A percentile compares a stretch with the other conserved stretches of the same genome.
Evolutionary conservation across 331 rosid species (phyloP).

Genomic region (Rhamnella rubrinervis): DNA sequence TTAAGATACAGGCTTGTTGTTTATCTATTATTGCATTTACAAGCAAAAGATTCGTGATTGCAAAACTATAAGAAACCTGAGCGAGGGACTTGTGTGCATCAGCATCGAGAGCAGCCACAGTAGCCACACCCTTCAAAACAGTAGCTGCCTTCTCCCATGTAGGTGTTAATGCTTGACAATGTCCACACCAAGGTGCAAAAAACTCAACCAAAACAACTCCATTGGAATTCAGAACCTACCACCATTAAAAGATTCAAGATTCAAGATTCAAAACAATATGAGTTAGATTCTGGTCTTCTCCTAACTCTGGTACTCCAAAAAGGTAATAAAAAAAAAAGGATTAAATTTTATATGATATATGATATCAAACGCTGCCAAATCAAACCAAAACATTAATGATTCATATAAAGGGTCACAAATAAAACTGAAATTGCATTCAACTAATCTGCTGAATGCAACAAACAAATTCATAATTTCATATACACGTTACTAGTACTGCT

Average conservation of each 20-base stretch:
- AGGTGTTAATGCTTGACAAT: conserved; percentile 91
- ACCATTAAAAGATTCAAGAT: conserved; percentile 1
- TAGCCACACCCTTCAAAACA: conserved; percentile 85
- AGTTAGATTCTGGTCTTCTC: conserved; percentile 1
- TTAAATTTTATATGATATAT: neutral
- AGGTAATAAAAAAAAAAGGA: neutral
- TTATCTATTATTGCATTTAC: neutral
- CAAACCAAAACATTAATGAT: no score
- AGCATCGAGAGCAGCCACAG: conserved; percentile 95
- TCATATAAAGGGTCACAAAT: neutral
- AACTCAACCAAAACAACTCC: conserved; percentile 92
- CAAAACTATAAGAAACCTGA: conserved; percentile 54
- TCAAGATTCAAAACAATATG: conserved; percentile 3
- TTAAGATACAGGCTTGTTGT: neutral
- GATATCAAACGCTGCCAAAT: neutral
- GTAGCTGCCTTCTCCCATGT: conserved; percentile 92
- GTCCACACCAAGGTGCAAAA: conserved; percentile 99
- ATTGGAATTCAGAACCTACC: conserved; percentile 91
- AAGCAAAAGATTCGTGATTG: neutral
- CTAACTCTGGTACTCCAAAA: neutral
- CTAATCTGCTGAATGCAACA: neutral
- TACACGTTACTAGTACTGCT: no score
- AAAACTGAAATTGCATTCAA: neutral
- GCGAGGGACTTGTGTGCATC: conserved; percentile 88
- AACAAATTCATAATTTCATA: no score